Percentiles rank a stretch among this genome's conserved stretches.
Evolutionary conservation across 2,329 filamentous ascomycete genomes (phyloP).

Genomic region (Fusarium sublunatum): DNA sequence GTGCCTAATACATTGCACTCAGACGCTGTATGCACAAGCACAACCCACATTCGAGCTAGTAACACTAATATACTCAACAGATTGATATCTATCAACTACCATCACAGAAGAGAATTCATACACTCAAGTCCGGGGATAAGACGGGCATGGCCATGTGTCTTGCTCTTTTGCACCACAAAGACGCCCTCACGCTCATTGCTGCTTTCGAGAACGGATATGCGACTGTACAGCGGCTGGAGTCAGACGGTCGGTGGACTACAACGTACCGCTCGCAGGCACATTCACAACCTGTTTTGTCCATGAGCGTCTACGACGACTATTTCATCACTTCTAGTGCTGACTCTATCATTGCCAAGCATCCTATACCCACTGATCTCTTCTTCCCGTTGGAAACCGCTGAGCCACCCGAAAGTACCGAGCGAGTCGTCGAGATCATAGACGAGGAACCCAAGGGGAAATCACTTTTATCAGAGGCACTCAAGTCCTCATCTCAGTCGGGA

Average conservation of each 20-base stretch:
- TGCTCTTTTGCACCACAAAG: constrained; percentile 64
- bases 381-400: constrained; percentile 19
- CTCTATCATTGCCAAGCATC: constrained; percentile 80
- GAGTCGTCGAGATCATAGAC: constrained; percentile 45
- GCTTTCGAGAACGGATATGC: constrained; percentile 89
- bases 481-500: constrained; percentile 1
- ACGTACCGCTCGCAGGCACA: constrained; percentile 77
- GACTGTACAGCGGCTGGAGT: constrained; percentile 68
- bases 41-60: not conserved
- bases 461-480: constrained; percentile 43
- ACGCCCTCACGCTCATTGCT: constrained; percentile 71
- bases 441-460: constrained; percentile 31
- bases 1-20: constrained; percentile 82
- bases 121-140: constrained; percentile 61
- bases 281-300: constrained; percentile 82
- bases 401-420: constrained; percentile 22
- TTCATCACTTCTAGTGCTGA: constrained; percentile 89
- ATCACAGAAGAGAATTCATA: constrained; percentile 74
- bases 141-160: constrained; percentile 92
- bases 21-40: constrained; percentile 65
- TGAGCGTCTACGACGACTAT: constrained; percentile 66
- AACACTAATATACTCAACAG: constrained; percentile 48
- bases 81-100: constrained; percentile 89
- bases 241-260: constrained; percentile 57
- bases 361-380: constrained; percentile 60